Conservation (phyloP, 495 filamentous ascomycete species). For the Trypethelium eluteriae region DNA sequence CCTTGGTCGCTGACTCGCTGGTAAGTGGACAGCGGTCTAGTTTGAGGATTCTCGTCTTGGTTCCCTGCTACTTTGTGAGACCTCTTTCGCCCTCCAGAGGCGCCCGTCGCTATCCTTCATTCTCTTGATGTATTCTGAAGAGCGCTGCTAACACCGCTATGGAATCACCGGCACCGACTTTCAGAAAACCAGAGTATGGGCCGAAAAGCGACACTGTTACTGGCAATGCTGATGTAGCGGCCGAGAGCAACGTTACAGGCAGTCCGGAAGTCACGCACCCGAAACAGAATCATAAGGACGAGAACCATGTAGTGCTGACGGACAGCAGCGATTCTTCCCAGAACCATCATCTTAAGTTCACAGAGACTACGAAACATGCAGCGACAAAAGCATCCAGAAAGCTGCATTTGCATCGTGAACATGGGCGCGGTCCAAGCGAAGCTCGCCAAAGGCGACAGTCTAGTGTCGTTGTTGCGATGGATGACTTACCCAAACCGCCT, state of each 20-base stretch:
- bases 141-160: not conserved
- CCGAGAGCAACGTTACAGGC: not conserved
- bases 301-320: not conserved
- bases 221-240: not conserved
- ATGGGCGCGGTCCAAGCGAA: slow-evolving; percentile 6
- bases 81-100: not conserved
- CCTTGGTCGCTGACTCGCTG: not conserved
- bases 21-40: not conserved
- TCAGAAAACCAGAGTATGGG: slow-evolving; percentile 5
- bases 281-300: not conserved
- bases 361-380: slow-evolving; percentile 3
- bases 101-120: not conserved
- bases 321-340: not conserved
- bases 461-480: not conserved
- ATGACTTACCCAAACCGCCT: not conserved
- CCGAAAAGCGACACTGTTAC: not conserved
- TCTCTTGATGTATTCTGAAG: not conserved
- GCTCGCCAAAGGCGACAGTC: slow-evolving; percentile 7
- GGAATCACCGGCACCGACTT: slow-evolving; percentile 2
- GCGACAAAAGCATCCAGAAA: slow-evolving; percentile 2
- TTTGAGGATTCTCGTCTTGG: not conserved
- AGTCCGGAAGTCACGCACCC: not conserved
- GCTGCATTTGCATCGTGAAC: slow-evolving; percentile 7
- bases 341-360: not conserved
- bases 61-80: not conserved